Base-by-base conservation (phyloP, 2,329 filamentous ascomycete genomes). In the Gaeumannomyces sp. region DNA sequence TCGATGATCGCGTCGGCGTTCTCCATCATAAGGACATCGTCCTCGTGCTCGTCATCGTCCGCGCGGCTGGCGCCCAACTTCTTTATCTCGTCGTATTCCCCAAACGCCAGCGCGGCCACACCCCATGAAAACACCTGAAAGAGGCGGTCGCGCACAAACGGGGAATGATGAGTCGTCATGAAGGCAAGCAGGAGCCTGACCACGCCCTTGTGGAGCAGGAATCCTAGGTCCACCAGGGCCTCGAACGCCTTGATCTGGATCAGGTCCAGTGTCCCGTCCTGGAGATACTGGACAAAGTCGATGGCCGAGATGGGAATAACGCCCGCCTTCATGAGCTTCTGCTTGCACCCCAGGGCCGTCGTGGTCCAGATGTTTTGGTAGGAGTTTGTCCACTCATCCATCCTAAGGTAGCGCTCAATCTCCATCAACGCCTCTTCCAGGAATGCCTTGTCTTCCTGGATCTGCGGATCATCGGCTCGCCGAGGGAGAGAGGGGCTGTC, bases 321-420 rank as follows among this genome's bases (percentile, higher is more conserved):
- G 22, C 83, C 81, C 4, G 84, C 83, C 74, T 88, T 87, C 86
- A 89, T 89, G 63, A 89, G 75, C 57, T 77, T 79, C 70, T 82
- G 80, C 71, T 87, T 85, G 65, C 87, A 87, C 65, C 87, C 82
- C 59, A 89, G 74, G 4, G 84, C 84, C 25, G 87, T 83, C 67
- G 82, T 80, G 25, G 87, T 88, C 80, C 85, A 87, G 64, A 87
- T 81, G 67, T 90, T 90, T 66, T 89, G 86, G 71, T 88, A 89
- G 3, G 87, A 89, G 66, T 84, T 80, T 22, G 85, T 85, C 82
- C 88, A 90, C 71, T 89, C 86, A 71, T 90, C 88, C 76, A 87
- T 87, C 28, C 87, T 81, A 61, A 87, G 81, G 69, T 88, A 86
- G 64, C 87, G 81, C 69, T 90, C 86, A 60, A 90, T 88, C 72